Evolutionary conservation across 1,139 yeast genomes (phyloP).

Genomic region (Protomyces pachydermus): DNA sequence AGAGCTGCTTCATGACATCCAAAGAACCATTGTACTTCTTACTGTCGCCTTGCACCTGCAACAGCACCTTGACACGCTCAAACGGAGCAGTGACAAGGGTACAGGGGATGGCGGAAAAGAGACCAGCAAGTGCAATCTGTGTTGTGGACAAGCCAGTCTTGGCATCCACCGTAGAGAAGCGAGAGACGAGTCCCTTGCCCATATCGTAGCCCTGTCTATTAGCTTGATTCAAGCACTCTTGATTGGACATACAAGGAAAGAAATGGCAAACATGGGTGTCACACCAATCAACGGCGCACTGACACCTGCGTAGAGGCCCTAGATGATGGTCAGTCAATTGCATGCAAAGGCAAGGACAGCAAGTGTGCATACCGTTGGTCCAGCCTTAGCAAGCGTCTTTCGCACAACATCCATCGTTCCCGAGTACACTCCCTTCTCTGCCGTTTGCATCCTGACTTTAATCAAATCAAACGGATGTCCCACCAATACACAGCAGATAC

Average conservation of each 20-base stretch:
- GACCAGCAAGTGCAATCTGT: conserved; percentile 90
- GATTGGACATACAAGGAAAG: conserved; percentile 68
- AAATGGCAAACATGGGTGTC: conserved; percentile 96
- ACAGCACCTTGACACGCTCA: conserved; percentile 88
- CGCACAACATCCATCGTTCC: conserved; percentile 63
- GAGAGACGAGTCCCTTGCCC: conserved; percentile 68
- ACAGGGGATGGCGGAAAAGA: conserved; percentile 89
- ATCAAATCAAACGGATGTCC: conserved; percentile 96
- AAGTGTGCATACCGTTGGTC: conserved; percentile 43
- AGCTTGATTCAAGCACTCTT: not conserved
- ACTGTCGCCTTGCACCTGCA: conserved; percentile 62
- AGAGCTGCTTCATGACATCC: conserved; percentile 63
- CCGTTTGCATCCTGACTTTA: conserved; percentile 78
- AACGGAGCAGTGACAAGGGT: conserved; percentile 95
- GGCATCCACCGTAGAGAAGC: conserved; percentile 44
- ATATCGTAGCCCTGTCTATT: conserved; percentile 67
- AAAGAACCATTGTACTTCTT: conserved; percentile 48
- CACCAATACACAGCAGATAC: conserved; percentile 77
- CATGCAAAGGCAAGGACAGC: too few species aligned
- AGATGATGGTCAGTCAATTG: not conserved
- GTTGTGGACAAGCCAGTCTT: conserved; percentile 51
- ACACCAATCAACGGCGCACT: conserved; percentile 89
- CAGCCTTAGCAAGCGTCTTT: conserved; percentile 65
- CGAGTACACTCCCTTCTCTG: conserved; percentile 52
- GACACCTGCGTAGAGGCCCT: conserved; percentile 81